Base-by-base conservation (phyloP, 2,329 filamentous ascomycete genomes). In the Rachicladosporium sp. region DNA sequence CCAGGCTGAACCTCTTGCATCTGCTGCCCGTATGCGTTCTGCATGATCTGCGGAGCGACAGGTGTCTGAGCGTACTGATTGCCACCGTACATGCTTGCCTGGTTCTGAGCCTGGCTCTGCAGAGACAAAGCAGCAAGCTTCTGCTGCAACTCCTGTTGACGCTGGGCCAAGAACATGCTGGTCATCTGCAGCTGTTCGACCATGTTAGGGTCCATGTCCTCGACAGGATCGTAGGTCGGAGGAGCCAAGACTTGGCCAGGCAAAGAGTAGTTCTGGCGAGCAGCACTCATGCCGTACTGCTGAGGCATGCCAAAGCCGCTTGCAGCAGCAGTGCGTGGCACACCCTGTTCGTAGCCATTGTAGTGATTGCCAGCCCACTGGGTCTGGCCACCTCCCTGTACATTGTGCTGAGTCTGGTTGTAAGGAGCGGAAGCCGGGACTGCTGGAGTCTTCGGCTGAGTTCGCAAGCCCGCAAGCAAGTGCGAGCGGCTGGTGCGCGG, bases 401-500 rank as follows among this genome's bases (percentile, higher is more conserved):
- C 49, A 38, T 60, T 63, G 51, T 69, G 65, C 52, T 68, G 67
- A 43, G 56, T 66, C 58, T 78, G 74, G 44, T 70, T 68, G 46
- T 74, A 74, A 42, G 76, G 74, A 53, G 74, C 71, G 46, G 74
- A 76, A 32, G 75, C 71, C 52, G 80, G 79, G 34, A 77, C 80
- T 31, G 79, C 74, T 12, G 79, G 76, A 36, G 82, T 88, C 71
- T 94, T 95, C 30, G 91, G 91, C 37, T 88, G 87, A 46, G 91
- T 98, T 57, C 91, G 79, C 45, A 98, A 73, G 42, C 89, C 89
- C 45, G 89, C 89, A 55, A 98, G 78, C 48, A 98, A 74, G 58
- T 98, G 91, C 48, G 87, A 93, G 50, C 91, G 85, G 64, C 87
- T 94, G 40, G 89, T 96, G 56, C 89, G 82, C 44, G 89, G 91